Evolutionary conservation across 2,329 filamentous ascomycete species (phyloP), one percentile per base, ranked within the genome.

Genomic region (Grosmannia huntii): DNA sequence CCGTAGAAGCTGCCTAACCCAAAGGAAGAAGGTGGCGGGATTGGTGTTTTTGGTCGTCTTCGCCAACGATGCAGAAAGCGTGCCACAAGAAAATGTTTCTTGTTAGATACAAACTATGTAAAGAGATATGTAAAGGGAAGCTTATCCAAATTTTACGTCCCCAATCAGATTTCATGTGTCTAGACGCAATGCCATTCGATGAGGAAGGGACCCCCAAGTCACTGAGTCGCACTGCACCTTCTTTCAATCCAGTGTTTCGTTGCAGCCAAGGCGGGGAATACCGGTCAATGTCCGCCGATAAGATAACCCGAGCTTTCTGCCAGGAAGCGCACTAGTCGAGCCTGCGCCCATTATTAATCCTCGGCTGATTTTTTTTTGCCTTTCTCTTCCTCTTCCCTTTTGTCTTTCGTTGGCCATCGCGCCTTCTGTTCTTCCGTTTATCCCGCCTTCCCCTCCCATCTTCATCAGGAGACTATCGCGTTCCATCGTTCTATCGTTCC

Each of bases 381-480:
- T 50, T 25, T 48, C 16, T 48, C 23, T 53, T 54, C 27, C 9
- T 27, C 55, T 38, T 25, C 23, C 21, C 41, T 44, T 54, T 21
- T 55, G 36, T 25, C 38, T 25, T 23, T 16, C 41, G 51, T 51
- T 51, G 52, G 51, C 50, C 31, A 36, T 55, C 31, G 41, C 28
- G 48, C 28, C 57, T 56, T 44, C 41, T 21, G 54, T 44, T 27
- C 28, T 55, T 54, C 31, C 46, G 6, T n/a, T 38, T 21, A 54
- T 33, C 60, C 56, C 58, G 59, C 46, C 55, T 44, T 63, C 46
- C 53, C 64, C 61, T 58, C 58, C 46, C 6, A 16, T 49, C 33
- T 21, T 19, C 38, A 46, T 46, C 53, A 55, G n/a, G 21, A 44
- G 38, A 28, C 46, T 38, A 28, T 27, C 41, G 25, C 31, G 23